Conservation (phyloP, 208 protist genomes). For the Wallacemonas sp. region DNA sequence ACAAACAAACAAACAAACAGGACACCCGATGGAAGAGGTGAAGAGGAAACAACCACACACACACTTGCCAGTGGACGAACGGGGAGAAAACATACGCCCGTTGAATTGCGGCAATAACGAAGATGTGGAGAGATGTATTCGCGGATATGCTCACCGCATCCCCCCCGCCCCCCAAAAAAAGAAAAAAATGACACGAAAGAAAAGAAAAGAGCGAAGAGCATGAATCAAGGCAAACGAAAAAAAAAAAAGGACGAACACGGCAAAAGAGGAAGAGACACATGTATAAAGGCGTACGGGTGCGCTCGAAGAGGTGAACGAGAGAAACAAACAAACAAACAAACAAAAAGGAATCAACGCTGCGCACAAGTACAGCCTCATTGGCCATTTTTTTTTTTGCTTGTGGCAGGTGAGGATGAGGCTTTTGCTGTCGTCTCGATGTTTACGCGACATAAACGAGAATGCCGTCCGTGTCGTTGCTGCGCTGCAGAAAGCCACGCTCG, state of each 20-base stretch:
- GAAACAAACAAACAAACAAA: conserved; percentile 11
- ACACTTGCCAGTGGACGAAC: no score
- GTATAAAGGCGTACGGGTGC: neutral
- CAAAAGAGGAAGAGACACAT: neutral
- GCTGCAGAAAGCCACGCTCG: conserved; percentile 59
- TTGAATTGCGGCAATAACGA: no score
- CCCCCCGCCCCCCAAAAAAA: no score
- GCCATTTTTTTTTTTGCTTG: conserved; percentile 7
- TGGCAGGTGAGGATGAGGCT: no score
- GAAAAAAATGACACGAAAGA: no score
- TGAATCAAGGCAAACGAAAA: neutral
- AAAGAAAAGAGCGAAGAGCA: no score
- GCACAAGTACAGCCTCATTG: no score
- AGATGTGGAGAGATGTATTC: no score
- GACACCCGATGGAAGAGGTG: no score
- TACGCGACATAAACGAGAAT: conserved; percentile 69
- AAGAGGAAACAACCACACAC: neutral
- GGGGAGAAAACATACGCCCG: neutral
- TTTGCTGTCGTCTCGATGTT: neutral
- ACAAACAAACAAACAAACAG: neutral
- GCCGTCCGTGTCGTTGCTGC: conserved; percentile 37
- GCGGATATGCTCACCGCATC: no score
- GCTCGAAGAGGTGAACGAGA: neutral
- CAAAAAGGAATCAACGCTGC: conserved; percentile 4
- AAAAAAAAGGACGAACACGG: neutral